Conservation (phyloP, 768 basidiomycete genomes). For the Crucibulum laeve region DNA sequence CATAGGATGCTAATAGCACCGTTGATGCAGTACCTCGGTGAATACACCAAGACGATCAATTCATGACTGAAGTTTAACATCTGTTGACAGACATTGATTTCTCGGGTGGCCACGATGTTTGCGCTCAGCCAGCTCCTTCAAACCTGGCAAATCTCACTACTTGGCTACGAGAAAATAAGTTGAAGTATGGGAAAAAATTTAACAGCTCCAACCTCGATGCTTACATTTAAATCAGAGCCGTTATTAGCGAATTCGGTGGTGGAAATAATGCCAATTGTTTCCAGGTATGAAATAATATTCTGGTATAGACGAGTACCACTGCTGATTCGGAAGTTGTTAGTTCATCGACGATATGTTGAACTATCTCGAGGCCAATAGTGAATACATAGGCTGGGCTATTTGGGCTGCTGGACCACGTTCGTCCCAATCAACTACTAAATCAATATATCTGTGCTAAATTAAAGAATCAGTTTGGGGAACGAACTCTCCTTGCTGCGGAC, state of each 20-base stretch:
- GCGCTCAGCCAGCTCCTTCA: conserved; percentile 38
- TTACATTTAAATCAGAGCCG: conserved; percentile 22
- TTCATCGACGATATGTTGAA: conserved; percentile 33
- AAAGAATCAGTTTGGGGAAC: conserved; percentile 36
- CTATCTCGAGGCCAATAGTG: conserved; percentile 36
- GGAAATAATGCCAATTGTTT: conserved; percentile 39
- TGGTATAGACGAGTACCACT: neutral
- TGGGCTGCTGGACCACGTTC: conserved; percentile 45
- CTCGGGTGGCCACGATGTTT: conserved; percentile 35
- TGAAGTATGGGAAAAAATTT: conserved; percentile 25
- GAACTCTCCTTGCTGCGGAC: conserved; percentile 36
- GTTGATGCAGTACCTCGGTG: neutral
- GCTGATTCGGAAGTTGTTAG: conserved; percentile 7
- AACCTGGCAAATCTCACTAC: conserved; percentile 37
- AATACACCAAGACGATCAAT: neutral
- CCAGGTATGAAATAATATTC: conserved; percentile 17
- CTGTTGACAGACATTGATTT: conserved; percentile 34
- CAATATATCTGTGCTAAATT: neutral
- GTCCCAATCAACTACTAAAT: conserved; percentile 9
- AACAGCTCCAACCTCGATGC: neutral
- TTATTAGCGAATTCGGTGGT: conserved; percentile 42
- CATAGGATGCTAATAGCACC: neutral
- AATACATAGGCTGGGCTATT: conserved; percentile 42
- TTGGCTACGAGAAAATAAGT: conserved; percentile 35
- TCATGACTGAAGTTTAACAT: neutral